A percentile compares a stretch with the other conserved stretches of the same genome.
Conservation (phyloP, 352 stramenopile species). For the Globisporangium iwayamae region DNA sequence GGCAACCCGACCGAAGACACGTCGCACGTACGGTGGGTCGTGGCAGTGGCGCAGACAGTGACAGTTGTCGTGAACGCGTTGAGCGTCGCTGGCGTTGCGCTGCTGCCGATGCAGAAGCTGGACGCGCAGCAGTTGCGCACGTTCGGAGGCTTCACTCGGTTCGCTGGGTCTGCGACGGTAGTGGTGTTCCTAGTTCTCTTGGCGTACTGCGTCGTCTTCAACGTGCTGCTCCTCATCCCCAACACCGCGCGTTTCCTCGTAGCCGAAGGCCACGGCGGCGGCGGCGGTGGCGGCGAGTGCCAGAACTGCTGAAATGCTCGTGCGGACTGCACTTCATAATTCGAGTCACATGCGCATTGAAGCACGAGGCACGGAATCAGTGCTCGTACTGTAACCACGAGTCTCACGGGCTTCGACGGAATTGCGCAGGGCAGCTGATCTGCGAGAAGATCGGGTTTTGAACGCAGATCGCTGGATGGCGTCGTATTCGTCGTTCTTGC, state of each 20-base stretch:
- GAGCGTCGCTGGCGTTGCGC: slow-evolving; percentile 12
- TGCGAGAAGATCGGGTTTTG: background rate
- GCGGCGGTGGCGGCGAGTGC: background rate
- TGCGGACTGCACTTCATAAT: background rate
- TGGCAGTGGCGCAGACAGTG: slow-evolving; percentile 10
- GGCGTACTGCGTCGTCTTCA: slow-evolving; percentile 46
- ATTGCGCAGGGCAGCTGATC: background rate
- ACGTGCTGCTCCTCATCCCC: slow-evolving; percentile 38
- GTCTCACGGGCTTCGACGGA: background rate
- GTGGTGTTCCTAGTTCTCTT: slow-evolving; percentile 36
- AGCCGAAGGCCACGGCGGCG: background rate
- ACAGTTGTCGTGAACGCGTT: slow-evolving; percentile 14
- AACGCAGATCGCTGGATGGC: background rate
- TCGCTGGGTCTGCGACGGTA: slow-evolving; percentile 29
- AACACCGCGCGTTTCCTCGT: slow-evolving; percentile 8
- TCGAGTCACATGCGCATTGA: background rate
- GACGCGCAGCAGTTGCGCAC: slow-evolving; percentile 38
- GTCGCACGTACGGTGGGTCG: slow-evolving; percentile 2
- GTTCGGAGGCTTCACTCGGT: slow-evolving; percentile 48
- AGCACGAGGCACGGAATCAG: background rate
- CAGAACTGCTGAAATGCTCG: background rate
- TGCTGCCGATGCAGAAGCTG: slow-evolving; percentile 39
- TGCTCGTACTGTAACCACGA: too few relatives aligned
- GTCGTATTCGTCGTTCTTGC: background rate
- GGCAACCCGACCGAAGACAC: slow-evolving; percentile 6